These are phyloP conservation scores for Cytospora piceicola DNA, from an alignment of 2,329 filamentous ascomycete genomes.

Conservation along the genomic window DNA sequence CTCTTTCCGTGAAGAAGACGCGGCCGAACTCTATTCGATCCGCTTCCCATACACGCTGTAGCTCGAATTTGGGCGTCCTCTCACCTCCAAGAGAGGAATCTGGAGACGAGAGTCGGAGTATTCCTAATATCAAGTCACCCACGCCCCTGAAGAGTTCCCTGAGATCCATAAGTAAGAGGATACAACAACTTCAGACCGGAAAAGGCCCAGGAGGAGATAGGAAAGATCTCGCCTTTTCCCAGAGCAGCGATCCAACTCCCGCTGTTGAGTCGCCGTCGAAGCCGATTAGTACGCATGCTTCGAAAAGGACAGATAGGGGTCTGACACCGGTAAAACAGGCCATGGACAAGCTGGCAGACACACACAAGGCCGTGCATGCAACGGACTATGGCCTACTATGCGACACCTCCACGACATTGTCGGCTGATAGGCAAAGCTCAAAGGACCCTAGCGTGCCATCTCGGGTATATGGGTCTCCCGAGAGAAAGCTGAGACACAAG, in stretches of 20 bases:
- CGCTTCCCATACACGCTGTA: conserved; percentile 2
- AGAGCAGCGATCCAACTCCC: neutral
- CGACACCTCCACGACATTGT: neutral
- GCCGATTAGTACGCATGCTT: neutral
- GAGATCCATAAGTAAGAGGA: conserved; percentile 6
- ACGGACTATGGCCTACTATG: neutral
- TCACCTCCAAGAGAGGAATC: conserved; percentile 25
- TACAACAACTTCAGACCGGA: neutral
- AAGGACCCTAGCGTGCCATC: neutral
- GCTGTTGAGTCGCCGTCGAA: neutral
- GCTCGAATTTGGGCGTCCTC: conserved; percentile 4
- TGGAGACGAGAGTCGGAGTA: neutral
- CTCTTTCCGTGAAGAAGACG: conserved; percentile 29
- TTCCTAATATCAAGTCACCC: neutral
- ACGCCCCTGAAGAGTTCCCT: conserved; percentile 28
- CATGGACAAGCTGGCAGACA: neutral
- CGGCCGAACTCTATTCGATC: conserved; percentile 17
- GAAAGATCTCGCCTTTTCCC: neutral
- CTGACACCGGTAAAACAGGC: neutral
- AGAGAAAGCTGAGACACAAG: conserved; percentile 10
- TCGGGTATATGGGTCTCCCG: conserved; percentile 2
- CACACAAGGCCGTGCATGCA: neutral
- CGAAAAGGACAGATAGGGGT: neutral
- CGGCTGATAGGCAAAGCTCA: conserved; percentile 1
- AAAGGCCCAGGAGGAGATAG: neutral